These are phyloP conservation scores for Pestalotiopsis sp. DNA, from an alignment of 2,329 filamentous ascomycete species.

Conservation along the genomic window DNA sequence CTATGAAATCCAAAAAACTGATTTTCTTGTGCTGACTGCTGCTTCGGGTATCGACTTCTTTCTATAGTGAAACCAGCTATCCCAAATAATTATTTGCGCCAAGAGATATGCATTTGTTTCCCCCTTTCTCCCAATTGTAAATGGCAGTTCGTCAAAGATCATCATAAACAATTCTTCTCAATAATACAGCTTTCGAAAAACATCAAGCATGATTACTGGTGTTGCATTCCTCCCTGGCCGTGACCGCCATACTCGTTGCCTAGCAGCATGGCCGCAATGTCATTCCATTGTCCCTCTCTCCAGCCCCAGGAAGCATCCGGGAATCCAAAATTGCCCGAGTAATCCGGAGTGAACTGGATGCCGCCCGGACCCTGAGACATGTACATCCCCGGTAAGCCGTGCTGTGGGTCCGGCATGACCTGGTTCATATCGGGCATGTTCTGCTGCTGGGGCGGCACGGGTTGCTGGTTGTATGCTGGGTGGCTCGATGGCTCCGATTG, in stretches of 20 bases:
- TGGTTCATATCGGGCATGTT: neutral
- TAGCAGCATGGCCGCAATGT: constrained; percentile 16
- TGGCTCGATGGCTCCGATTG: neutral
- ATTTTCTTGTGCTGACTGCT: neutral
- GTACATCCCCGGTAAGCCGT: constrained; percentile 1
- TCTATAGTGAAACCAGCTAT: neutral
- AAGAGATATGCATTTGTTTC: neutral
- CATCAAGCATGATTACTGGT: neutral
- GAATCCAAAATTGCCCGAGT: constrained; percentile 4
- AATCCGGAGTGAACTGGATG: constrained; percentile 1
- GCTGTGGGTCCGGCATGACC: neutral
- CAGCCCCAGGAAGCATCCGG: constrained; percentile 9
- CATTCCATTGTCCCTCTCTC: constrained; percentile 16
- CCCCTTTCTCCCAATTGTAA: neutral
- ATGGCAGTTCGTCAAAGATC: neutral
- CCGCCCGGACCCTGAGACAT: constrained; percentile 6
- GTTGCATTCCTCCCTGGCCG: neutral
- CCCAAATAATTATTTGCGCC: neutral
- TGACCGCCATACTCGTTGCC: constrained; percentile 10
- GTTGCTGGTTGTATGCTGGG: neutral
- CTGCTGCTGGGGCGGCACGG: neutral
- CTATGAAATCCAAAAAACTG: neutral
- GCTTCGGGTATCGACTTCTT: neutral
- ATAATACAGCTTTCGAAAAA: neutral
- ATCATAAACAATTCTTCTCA: neutral